Evolutionary conservation across 257 asterid genomes (phyloP), one percentile per base, ranked within the genome.

Genomic region (Penstemon newberryi): DNA sequence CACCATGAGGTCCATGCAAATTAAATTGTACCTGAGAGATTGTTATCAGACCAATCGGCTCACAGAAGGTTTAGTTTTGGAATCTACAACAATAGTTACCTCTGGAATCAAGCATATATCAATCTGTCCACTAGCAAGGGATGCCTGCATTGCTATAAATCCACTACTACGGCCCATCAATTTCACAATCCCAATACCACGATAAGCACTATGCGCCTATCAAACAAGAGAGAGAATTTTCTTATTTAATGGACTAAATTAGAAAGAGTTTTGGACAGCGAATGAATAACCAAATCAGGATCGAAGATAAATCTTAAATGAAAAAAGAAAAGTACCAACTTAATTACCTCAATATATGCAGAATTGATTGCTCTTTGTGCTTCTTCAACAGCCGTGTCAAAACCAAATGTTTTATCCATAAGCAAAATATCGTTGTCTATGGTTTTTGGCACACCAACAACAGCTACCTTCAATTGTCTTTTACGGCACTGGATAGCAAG

Each of bases 311-410:
- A 49, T 42, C 52, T 61, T 45, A 18, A 46, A 54, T 70, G 46
- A 61, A 53, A 40, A 56, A 52, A 45, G 36, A 63, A 63, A 58
- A 65, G 70, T 33, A 66, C 46, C 41, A 62, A 38, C n/a, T 61
- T 53, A 51, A 25, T 25, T 70, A 90, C 99, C 95, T 93, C 99
- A 43, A 85, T 90, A 77, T 93, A 90, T 60, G 99, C 96, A 46
- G 96, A 82, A 76, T 90, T 79, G 33, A 93, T 93, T 56, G 99
- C 99, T 78, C 99, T 79, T 77, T 93, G 99, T 43, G 99, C 96
- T 83, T 93, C 99, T 84, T 93, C 99, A 62, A 93, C 99, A 54
- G 99, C 99, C 51, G 99, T 93, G 83, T 93, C 99, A 71, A 93
- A 93, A 73, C 99, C 99, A 77, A 93, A 93, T 52, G 99, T 88